Evolutionary conservation across 75 land plant genomes (phyloP), one percentile per base, ranked within the genome.

Genomic region (Chamaecyparis obtusa): DNA sequence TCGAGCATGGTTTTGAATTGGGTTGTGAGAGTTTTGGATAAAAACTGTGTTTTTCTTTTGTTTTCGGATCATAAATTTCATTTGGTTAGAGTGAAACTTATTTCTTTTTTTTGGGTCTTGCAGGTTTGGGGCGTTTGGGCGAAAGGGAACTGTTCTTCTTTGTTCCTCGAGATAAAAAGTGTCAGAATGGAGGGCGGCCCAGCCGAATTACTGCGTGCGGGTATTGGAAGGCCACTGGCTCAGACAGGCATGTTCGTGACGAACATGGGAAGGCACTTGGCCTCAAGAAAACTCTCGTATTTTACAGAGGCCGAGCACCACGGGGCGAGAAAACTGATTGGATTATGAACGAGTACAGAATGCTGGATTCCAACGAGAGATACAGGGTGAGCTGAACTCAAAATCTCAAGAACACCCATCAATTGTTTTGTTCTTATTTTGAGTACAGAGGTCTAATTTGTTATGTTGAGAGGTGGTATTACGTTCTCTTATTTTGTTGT

Each of bases 171-270:
- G 92, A 93, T 69, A 87, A 91, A 86, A 91, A 88, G 83, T 41
- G 83, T 21, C 89, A 88, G 39, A 86, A 90, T 17, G 93, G 95
- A 2, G 92, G 92, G 3, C 83, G 93, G 88, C 94, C 95, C 2
- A 81, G 41, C 46, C 83, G 83, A 1, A 44, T 44, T 24, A 93
- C 95, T 7, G 88, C 87, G 16, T 82, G 55, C 13, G 95, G 95
- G 32, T 94, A 90, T 83, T 94, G 95, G 95, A 93, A 94, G 76
- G 95, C 94, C 8, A 94, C 95, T 0, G 95, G 95, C 1, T 91
- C 95, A 46, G 94, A 93, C 49, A 72, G 92, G 39, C 87, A 37
- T 24, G 89, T 94, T 6, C 55, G 89, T 43, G 86, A 91, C 9
- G 83, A 81, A 10, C n/a, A 81, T 27, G 90, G 90, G 36, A 74